Evolutionary conservation across 495 filamentous ascomycete genomes (phyloP).

Genomic region (Hyaloscypha hepaticicola): DNA sequence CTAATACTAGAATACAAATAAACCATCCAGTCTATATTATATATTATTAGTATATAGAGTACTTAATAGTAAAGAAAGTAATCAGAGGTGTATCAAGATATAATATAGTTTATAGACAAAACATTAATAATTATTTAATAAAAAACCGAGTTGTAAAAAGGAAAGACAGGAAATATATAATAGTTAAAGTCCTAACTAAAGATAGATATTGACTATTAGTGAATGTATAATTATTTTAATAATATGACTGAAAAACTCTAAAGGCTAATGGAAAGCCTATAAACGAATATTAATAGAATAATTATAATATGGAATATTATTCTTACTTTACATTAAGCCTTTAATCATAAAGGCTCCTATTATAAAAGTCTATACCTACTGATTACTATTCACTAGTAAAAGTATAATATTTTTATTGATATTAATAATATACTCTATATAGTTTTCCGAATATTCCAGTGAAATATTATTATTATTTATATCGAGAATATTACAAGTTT

Average conservation of each 20-base stretch:
- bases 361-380: slow-evolving; percentile 62
- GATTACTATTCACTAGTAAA: slow-evolving; percentile 48
- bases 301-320: not conserved
- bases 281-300: not conserved
- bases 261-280: too few relatives aligned
- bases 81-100: slow-evolving; percentile 5
- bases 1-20: not conserved
- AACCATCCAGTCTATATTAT: not conserved
- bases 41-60: not conserved
- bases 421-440: not conserved
- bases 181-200: too few relatives aligned
- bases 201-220: too few relatives aligned
- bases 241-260: too few relatives aligned
- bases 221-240: too few relatives aligned
- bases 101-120: slow-evolving; percentile 1
- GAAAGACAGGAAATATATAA: not conserved
- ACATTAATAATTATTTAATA: not conserved
- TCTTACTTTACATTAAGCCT: slow-evolving; percentile 61
- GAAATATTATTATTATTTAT: not conserved
- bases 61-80: slow-evolving; percentile 3
- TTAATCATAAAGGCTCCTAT: slow-evolving; percentile 61
- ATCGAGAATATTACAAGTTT: slow-evolving; percentile 4
- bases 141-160: not conserved
- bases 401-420: slow-evolving; percentile 6
- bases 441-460: too few relatives aligned